phyloP scores from a whole-genome alignment of 1,284 basidiomycete genomes.

The Sporisorium graminicola region DNA sequence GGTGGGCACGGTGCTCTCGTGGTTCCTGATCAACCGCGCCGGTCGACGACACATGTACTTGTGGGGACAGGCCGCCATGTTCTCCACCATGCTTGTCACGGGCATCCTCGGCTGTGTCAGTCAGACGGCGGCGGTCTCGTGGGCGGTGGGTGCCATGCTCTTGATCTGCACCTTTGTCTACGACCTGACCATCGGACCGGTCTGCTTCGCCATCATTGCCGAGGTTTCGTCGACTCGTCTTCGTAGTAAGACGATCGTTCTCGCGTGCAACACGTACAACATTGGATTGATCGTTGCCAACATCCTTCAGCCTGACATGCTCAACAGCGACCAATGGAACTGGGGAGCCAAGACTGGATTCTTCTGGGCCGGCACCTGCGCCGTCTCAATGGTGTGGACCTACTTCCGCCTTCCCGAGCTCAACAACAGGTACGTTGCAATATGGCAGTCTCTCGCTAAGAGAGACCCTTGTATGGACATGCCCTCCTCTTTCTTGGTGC shows the following conservation, averaged over 20 bases:
- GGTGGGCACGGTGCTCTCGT: conserved; percentile 70
- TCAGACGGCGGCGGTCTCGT: conserved; percentile 42
- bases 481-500: neutral
- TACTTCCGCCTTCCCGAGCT: conserved; percentile 70
- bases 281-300: conserved; percentile 68
- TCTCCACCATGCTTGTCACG: conserved; percentile 71
- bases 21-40: conserved; percentile 70
- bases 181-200: conserved; percentile 70
- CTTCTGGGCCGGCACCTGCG: conserved; percentile 70
- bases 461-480: neutral
- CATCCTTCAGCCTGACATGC: conserved; percentile 71
- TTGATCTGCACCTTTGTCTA: conserved; percentile 71
- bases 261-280: conserved; percentile 72
- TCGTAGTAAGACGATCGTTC: conserved; percentile 73
- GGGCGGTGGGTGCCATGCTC: conserved; percentile 72
- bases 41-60: conserved; percentile 72
- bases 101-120: conserved; percentile 70
- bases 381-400: conserved; percentile 70
- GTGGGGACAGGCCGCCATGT: conserved; percentile 71
- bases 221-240: conserved; percentile 73
- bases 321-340: conserved; percentile 71
- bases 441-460: neutral
- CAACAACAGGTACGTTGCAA: conserved; percentile 42
- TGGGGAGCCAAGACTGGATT: conserved; percentile 70
- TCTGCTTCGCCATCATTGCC: conserved; percentile 72